Percentiles rank a stretch among this genome's conserved stretches.
phyloP scores from a whole-genome alignment of 257 asterid species.

The Gynochthodes officinalis region DNA sequence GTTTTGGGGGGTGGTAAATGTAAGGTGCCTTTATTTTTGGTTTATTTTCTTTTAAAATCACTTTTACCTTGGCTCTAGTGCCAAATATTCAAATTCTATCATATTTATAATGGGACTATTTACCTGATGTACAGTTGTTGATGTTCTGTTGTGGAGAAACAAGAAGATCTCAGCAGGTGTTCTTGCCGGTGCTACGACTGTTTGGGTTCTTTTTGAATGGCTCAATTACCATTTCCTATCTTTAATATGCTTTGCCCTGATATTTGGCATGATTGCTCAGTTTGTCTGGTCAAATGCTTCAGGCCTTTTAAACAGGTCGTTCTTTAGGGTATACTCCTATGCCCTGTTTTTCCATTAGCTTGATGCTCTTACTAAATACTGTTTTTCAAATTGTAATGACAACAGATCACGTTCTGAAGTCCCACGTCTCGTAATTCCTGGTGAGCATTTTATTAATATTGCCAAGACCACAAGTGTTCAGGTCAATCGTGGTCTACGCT shows the following conservation, averaged over 20 bases:
- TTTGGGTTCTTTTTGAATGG: conserved; percentile 89
- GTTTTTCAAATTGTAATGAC: conserved; percentile 8
- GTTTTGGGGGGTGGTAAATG: conserved; percentile 86
- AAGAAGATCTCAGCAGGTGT: conserved; percentile 76
- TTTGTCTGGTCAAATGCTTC: conserved; percentile 67
- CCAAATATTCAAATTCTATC: not conserved
- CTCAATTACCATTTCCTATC: conserved; percentile 73
- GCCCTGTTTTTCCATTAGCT: conserved; percentile 12
- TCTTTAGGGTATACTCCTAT: not conserved
- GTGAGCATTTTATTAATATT: conserved; percentile 46
- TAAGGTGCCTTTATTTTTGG: conserved; percentile 22
- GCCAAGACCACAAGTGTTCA: conserved; percentile 53
- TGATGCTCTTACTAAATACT: conserved; percentile 12
- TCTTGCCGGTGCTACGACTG: conserved; percentile 54
- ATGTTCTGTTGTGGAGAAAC: conserved; percentile 80
- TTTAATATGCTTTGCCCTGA: conserved; percentile 51
- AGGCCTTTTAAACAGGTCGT: conserved; percentile 43
- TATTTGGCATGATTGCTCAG: conserved; percentile 53
- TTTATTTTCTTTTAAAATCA: not conserved
- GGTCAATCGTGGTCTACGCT: conserved; percentile 48
- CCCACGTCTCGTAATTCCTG: conserved; percentile 57
- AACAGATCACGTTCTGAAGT: conserved; percentile 49
- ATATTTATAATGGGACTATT: not conserved
- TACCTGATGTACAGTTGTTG: conserved; percentile 58
- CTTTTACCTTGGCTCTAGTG: not conserved